These are phyloP conservation scores for Stygiomarasmius scandens DNA, from an alignment of 1,284 basidiomycete species.

Conservation along the genomic window DNA sequence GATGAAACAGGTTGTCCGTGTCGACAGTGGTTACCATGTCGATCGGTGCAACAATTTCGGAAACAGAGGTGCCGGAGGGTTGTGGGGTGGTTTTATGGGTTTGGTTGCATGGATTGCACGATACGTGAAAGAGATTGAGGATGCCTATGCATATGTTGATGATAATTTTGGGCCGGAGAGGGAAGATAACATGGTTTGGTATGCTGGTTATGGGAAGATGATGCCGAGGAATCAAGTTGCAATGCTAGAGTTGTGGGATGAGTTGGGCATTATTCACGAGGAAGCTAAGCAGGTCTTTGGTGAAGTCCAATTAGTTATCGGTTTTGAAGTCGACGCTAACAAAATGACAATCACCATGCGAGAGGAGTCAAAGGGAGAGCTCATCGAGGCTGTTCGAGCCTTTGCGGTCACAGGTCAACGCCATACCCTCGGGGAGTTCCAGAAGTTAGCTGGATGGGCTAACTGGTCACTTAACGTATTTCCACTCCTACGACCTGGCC, in stretches of 20 bases:
- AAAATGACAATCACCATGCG: constrained; percentile 27
- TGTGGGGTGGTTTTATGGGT: not conserved
- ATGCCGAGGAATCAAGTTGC: constrained; percentile 26
- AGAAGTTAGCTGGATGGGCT: constrained; percentile 32
- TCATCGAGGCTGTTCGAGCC: constrained; percentile 18
- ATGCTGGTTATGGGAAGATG: constrained; percentile 26
- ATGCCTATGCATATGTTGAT: constrained; percentile 36
- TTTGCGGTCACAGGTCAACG: constrained; percentile 21
- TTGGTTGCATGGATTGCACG: not conserved
- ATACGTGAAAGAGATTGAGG: not conserved
- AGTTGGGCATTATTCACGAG: constrained; percentile 32
- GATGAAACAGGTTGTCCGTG: constrained; percentile 1
- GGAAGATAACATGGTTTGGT: constrained; percentile 21
- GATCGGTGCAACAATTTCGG: not conserved
- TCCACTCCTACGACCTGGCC: constrained; percentile 33
- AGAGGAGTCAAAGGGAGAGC: not conserved
- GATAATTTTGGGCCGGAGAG: constrained; percentile 35
- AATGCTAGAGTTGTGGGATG: constrained; percentile 34
- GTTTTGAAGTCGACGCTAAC: constrained; percentile 32
- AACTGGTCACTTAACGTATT: constrained; percentile 46
- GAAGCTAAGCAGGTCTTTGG: constrained; percentile 34
- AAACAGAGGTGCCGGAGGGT: not conserved
- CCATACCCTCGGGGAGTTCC: not conserved
- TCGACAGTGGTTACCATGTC: not conserved
- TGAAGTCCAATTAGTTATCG: constrained; percentile 28